These are phyloP conservation scores for Moringa oleifera DNA, from an alignment of 345 rosid species.

Conservation along the genomic window DNA sequence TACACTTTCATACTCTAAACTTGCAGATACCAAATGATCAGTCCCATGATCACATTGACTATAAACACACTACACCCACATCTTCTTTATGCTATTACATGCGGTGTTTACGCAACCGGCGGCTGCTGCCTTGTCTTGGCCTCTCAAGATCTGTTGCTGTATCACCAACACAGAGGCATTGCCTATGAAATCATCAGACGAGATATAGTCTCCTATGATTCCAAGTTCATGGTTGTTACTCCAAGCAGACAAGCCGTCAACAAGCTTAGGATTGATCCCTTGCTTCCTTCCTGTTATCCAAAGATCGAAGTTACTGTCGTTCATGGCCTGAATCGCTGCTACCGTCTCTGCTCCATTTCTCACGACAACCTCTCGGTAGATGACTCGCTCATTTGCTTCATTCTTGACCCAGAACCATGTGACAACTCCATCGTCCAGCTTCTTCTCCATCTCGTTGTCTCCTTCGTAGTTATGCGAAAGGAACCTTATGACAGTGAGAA, in stretches of 20 bases:
- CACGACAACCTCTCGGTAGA: conserved; percentile 59
- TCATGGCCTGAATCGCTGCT: conserved; percentile 53
- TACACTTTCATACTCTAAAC: too few species aligned
- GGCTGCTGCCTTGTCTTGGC: conserved; percentile 7
- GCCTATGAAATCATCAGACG: conserved; percentile 41
- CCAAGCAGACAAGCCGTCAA: conserved; percentile 62
- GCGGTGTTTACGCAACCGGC: neutral
- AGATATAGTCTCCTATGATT: conserved; percentile 51
- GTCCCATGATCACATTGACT: too few species aligned
- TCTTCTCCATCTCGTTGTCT: conserved; percentile 60
- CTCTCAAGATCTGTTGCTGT: conserved; percentile 63
- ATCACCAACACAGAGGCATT: conserved; percentile 60
- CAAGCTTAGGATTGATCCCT: conserved; percentile 50
- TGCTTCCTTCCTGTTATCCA: conserved; percentile 74
- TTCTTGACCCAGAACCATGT: conserved; percentile 78
- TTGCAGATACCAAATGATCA: too few species aligned
- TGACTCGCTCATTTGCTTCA: conserved; percentile 45
- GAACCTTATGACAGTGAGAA: conserved; percentile 47
- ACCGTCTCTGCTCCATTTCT: conserved; percentile 59
- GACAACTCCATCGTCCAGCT: conserved; percentile 67
- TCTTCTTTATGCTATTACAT: neutral
- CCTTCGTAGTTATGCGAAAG: conserved; percentile 43
- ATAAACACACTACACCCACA: neutral
- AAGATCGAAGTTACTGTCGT: conserved; percentile 38
- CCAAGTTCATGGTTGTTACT: conserved; percentile 49